Evolutionary conservation across 192 early-diverging fungal species (phyloP).

Genomic region (Podochytrium sp.): DNA sequence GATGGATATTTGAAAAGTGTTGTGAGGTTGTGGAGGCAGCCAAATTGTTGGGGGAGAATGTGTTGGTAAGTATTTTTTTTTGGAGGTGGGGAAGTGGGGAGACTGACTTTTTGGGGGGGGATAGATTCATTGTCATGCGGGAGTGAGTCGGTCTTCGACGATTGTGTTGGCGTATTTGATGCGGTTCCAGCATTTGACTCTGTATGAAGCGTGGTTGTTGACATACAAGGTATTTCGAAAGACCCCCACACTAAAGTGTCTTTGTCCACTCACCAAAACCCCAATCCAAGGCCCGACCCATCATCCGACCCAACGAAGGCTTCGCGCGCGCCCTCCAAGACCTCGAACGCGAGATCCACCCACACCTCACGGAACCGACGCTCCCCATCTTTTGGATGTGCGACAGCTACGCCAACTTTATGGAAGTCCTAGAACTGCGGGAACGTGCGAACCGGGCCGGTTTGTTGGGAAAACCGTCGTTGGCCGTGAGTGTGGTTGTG

Average conservation of each 20-base stretch:
- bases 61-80: constrained; percentile 30
- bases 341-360: constrained; percentile 38
- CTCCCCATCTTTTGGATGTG: constrained; percentile 51
- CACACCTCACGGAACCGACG: constrained; percentile 14
- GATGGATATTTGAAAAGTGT: constrained; percentile 44
- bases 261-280: not conserved
- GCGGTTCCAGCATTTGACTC: constrained; percentile 35
- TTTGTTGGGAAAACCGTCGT: not conserved
- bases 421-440: constrained; percentile 45
- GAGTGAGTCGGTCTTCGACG: constrained; percentile 62
- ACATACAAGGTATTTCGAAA: constrained; percentile 33
- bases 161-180: constrained; percentile 67
- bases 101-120: not conserved
- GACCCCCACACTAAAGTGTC: not conserved
- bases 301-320: constrained; percentile 56
- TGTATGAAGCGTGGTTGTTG: constrained; percentile 50
- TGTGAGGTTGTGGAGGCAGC: constrained; percentile 38
- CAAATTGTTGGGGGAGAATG: constrained; percentile 29
- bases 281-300: constrained; percentile 42
- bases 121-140: constrained; percentile 62
- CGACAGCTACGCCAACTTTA: constrained; percentile 48
- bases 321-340: constrained; percentile 47
- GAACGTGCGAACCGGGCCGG: constrained; percentile 12
- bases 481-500: not conserved
- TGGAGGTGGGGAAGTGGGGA: not conserved